Percentiles rank a stretch among this genome's conserved stretches.
phyloP scores from a whole-genome alignment of 768 basidiomycete genomes.

The Lentinula guzmanii region DNA sequence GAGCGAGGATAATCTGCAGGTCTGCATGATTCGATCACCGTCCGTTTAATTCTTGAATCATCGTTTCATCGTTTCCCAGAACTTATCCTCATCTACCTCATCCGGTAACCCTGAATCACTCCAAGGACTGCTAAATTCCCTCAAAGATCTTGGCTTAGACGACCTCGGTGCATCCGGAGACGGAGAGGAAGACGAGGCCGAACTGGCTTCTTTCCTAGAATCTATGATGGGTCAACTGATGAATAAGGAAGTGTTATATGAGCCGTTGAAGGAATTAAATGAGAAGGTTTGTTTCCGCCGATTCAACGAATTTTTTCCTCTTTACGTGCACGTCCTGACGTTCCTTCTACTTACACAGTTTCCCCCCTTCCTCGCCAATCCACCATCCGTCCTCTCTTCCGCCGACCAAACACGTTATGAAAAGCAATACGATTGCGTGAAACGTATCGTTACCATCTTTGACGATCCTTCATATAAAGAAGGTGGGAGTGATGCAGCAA shows the following conservation, averaged over 20 bases:
- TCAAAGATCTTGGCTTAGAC: slow-evolving; percentile 33
- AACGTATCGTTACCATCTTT: slow-evolving; percentile 58
- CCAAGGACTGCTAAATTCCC: slow-evolving; percentile 45
- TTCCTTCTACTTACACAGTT: slow-evolving; percentile 39
- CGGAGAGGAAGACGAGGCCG: slow-evolving; percentile 35
- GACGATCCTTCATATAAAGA: slow-evolving; percentile 60
- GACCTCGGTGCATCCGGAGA: slow-evolving; percentile 26
- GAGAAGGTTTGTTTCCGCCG: slow-evolving; percentile 46
- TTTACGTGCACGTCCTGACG: not conserved
- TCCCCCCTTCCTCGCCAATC: slow-evolving; percentile 63
- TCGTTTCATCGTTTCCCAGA: not conserved
- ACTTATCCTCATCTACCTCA: slow-evolving; percentile 10
- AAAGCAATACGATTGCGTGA: slow-evolving; percentile 52
- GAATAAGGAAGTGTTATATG: slow-evolving; percentile 80
- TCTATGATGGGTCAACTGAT: slow-evolving; percentile 77
- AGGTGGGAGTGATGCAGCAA: slow-evolving; percentile 37
- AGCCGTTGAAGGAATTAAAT: slow-evolving; percentile 76
- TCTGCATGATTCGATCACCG: slow-evolving; percentile 7
- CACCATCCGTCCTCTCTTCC: slow-evolving; percentile 43
- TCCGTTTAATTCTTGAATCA: not conserved
- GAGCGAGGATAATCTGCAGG: slow-evolving; percentile 54
- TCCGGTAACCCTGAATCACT: slow-evolving; percentile 30
- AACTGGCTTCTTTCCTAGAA: slow-evolving; percentile 67
- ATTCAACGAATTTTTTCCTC: not conserved
- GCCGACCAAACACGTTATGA: slow-evolving; percentile 62